phyloP scores from a whole-genome alignment of 2,329 filamentous ascomycete genomes.

The Lasiodiplodia sp. region DNA sequence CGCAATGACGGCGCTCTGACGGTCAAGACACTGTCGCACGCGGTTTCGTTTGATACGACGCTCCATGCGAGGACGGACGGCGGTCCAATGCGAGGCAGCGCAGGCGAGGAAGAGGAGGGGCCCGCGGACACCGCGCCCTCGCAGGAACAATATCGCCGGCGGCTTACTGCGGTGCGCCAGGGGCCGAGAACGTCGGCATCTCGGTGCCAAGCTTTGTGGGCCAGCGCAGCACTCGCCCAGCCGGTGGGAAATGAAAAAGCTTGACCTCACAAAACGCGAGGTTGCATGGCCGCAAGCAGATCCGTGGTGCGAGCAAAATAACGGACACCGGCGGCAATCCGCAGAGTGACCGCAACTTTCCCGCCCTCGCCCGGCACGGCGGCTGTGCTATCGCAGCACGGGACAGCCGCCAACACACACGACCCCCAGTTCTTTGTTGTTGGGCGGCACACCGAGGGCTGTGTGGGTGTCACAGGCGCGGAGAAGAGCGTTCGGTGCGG shows the following conservation, averaged over 20 bases:
- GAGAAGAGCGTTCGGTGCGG: background rate
- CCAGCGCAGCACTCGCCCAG: slow-evolving; percentile 8
- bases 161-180: background rate
- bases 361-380: slow-evolving; percentile 1
- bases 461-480: background rate
- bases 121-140: background rate
- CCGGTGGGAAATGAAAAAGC: slow-evolving; percentile 15
- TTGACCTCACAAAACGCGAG: slow-evolving; percentile 7
- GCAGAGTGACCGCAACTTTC: slow-evolving; percentile 14
- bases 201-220: slow-evolving; percentile 11
- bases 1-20: background rate
- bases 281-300: background rate
- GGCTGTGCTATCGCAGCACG: background rate
- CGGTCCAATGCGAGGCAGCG: background rate
- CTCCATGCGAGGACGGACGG: background rate
- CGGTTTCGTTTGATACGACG: background rate
- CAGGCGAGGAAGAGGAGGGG: background rate
- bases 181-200: background rate
- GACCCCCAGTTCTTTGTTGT: background rate
- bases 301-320: background rate
- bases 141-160: slow-evolving; percentile 4
- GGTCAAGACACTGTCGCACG: background rate
- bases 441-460: background rate
- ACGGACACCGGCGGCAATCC: background rate
- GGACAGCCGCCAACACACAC: background rate